Conservation (phyloP, 2,329 filamentous ascomycete species). For the Calcarisporium arbuscula region DNA sequence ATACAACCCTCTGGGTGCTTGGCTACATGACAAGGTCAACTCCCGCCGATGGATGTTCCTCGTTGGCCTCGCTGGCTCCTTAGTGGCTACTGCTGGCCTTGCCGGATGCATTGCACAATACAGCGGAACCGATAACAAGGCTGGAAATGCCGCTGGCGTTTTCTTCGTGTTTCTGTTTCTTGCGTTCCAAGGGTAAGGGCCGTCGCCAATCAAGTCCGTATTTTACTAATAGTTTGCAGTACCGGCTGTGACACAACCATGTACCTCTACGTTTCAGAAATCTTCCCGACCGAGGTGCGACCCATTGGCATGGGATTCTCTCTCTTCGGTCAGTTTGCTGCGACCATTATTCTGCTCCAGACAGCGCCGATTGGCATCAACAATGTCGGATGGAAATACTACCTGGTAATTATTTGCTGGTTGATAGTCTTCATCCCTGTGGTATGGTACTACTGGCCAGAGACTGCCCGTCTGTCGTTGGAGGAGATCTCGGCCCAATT, state of each 20-base stretch:
- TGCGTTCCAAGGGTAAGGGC: slow-evolving; percentile 40
- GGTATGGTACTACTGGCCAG: slow-evolving; percentile 25
- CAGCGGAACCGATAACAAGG: slow-evolving; percentile 28
- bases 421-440: slow-evolving; percentile 23
- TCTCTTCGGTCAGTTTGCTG: slow-evolving; percentile 41
- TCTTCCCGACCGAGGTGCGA: slow-evolving; percentile 40
- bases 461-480: slow-evolving; percentile 28
- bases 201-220: neutral
- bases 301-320: slow-evolving; percentile 46
- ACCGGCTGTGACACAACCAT: slow-evolving; percentile 33
- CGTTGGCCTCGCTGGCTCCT: slow-evolving; percentile 32
- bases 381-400: slow-evolving; percentile 43
- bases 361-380: slow-evolving; percentile 30
- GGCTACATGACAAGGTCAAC: slow-evolving; percentile 41
- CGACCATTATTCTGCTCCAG: slow-evolving; percentile 41
- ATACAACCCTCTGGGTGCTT: slow-evolving; percentile 39
- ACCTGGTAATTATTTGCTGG: slow-evolving; percentile 40
- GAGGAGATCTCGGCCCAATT: slow-evolving; percentile 31
- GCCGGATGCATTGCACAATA: slow-evolving; percentile 29
- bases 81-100: slow-evolving; percentile 27
- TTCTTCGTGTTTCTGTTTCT: slow-evolving; percentile 42
- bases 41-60: slow-evolving; percentile 39
- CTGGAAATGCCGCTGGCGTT: slow-evolving; percentile 31
- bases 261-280: slow-evolving; percentile 32
- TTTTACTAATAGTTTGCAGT: slow-evolving; percentile 15